phyloP scores from a whole-genome alignment of 2,329 filamentous ascomycete species.

The Monosporascus sp. region DNA sequence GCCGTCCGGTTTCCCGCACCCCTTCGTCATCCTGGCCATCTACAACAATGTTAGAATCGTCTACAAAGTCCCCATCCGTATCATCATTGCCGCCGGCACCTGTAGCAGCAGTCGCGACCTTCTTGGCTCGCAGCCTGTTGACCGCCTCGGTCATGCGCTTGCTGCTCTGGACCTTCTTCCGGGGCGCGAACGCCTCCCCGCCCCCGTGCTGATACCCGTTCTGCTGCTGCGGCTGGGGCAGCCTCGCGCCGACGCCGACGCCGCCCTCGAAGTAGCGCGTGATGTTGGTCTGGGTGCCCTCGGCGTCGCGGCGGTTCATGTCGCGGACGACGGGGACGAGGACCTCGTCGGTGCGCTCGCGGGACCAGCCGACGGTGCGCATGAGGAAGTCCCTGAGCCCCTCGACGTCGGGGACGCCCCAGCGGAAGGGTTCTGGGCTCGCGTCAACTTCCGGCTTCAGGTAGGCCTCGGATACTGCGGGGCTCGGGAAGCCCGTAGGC shows the following conservation, averaged over 20 bases:
- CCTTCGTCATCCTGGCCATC: constrained; percentile 1
- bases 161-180: constrained; percentile 60
- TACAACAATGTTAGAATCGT: constrained; percentile 4
- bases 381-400: constrained; percentile 80
- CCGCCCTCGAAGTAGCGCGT: constrained; percentile 82
- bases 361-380: constrained; percentile 86
- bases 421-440: constrained; percentile 76
- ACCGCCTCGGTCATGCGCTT: constrained; percentile 75
- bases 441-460: constrained; percentile 79
- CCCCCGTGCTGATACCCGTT: not conserved
- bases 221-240: not conserved
- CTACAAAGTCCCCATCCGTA: constrained; percentile 9
- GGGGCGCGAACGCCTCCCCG: constrained; percentile 63
- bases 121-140: constrained; percentile 50
- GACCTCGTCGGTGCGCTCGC: constrained; percentile 90
- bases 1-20: constrained; percentile 8
- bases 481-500: constrained; percentile 71
- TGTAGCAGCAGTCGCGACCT: constrained; percentile 3
- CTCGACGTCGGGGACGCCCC: constrained; percentile 91
- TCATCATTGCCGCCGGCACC: constrained; percentile 19
- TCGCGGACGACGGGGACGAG: constrained; percentile 92
- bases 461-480: constrained; percentile 78
- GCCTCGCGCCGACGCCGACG: constrained; percentile 59
- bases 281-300: constrained; percentile 94
- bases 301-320: constrained; percentile 82